A percentile compares a stretch with the other conserved stretches of the same genome.
These are phyloP conservation scores for Monascus purpureus DNA, from an alignment of 495 filamentous ascomycete species.

Conservation along the genomic window DNA sequence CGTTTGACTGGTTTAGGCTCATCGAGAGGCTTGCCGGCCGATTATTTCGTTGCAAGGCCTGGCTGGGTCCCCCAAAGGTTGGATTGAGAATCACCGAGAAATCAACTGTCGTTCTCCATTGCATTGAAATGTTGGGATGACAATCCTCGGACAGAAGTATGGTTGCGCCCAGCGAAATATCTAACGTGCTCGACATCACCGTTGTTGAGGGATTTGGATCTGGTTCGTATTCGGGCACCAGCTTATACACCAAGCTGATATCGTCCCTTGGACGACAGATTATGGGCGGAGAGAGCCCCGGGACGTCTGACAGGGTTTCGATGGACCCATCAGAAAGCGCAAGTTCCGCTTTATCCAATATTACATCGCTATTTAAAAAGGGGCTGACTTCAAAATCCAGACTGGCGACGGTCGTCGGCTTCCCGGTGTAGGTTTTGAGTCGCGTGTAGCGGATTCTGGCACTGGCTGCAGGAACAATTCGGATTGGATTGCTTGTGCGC, in stretches of 20 bases:
- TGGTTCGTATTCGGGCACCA: constrained; percentile 51
- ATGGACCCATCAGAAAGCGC: constrained; percentile 51
- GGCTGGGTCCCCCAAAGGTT: constrained; percentile 49
- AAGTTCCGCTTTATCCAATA: constrained; percentile 54
- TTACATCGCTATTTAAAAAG: constrained; percentile 58
- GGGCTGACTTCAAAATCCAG: constrained; percentile 82
- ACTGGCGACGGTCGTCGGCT: constrained; percentile 60
- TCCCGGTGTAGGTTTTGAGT: constrained; percentile 47
- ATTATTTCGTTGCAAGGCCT: constrained; percentile 33
- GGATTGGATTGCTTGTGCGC: constrained; percentile 47
- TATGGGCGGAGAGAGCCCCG: constrained; percentile 47
- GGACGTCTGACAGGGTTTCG: constrained; percentile 47
- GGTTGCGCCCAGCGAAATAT: constrained; percentile 51
- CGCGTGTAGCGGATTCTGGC: constrained; percentile 71
- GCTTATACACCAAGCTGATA: constrained; percentile 68
- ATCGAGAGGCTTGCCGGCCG: constrained; percentile 42
- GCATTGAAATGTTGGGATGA: constrained; percentile 59
- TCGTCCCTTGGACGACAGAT: constrained; percentile 68
- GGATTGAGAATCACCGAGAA: constrained; percentile 57
- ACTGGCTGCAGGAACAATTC: constrained; percentile 69
- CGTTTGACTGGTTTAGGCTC: constrained; percentile 17
- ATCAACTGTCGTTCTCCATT: constrained; percentile 72
- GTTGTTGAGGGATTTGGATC: constrained; percentile 31
- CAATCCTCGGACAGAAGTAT: constrained; percentile 52
- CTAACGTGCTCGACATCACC: constrained; percentile 36